A percentile compares a stretch with the other conserved stretches of the same genome.
These are phyloP conservation scores for Penicillium sp. DNA, from an alignment of 2,329 filamentous ascomycete species.

Conservation along the genomic window DNA sequence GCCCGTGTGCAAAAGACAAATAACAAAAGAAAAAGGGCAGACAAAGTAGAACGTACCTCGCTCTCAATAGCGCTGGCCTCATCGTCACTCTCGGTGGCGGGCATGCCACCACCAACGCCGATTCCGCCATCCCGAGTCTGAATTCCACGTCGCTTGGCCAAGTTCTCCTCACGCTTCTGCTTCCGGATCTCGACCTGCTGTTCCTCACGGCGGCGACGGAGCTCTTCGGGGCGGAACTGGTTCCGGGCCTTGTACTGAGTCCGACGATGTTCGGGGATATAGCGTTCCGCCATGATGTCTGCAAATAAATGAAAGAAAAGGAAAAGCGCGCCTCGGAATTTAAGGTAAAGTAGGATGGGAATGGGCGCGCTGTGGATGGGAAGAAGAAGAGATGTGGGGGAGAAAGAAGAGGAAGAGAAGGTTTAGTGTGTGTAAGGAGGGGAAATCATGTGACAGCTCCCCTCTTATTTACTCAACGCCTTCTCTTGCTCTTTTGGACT, in stretches of 20 bases:
- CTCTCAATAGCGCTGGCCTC: conserved; percentile 90
- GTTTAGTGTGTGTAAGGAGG: conserved; percentile 25
- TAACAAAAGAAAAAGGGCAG: conserved; percentile 11
- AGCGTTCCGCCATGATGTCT: conserved; percentile 85
- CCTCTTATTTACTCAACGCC: conserved; percentile 11
- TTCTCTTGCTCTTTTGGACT: not conserved
- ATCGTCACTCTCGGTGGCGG: conserved; percentile 94
- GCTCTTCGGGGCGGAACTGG: conserved; percentile 98
- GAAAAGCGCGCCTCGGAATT: conserved; percentile 25
- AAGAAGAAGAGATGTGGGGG: conserved; percentile 19
- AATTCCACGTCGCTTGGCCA: conserved; percentile 96
- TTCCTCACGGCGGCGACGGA: conserved; percentile 95
- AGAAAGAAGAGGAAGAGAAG: conserved; percentile 20
- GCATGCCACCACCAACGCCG: conserved; percentile 58
- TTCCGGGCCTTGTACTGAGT: conserved; percentile 99
- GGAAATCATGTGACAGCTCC: conserved; percentile 20
- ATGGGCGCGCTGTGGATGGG: conserved; percentile 19
- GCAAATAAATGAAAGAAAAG: conserved; percentile 22
- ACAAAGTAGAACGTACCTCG: conserved; percentile 66
- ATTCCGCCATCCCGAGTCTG: conserved; percentile 64
- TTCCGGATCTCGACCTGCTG: conserved; percentile 99
- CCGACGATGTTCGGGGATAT: conserved; percentile 98
- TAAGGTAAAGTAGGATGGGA: conserved; percentile 9
- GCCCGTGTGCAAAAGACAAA: conserved; percentile 1
- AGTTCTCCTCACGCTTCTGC: conserved; percentile 96